phyloP scores from a whole-genome alignment of 805 yeast genomes.

The Trichomonascus vanleenenianus region DNA sequence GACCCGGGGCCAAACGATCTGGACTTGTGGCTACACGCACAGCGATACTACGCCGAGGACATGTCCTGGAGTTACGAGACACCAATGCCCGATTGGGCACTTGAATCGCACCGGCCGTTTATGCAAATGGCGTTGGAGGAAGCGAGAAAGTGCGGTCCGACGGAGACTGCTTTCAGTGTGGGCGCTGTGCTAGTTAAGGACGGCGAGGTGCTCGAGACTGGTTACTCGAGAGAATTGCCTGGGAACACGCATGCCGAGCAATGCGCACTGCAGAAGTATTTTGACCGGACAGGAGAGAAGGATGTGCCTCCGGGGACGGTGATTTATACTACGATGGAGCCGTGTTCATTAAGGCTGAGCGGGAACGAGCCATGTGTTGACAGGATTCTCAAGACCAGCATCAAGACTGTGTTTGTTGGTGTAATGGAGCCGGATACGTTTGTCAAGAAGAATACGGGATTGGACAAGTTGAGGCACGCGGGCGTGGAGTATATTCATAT shows the following conservation, averaged over 20 bases:
- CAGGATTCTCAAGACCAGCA: constrained; percentile 50
- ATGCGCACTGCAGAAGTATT: constrained; percentile 76
- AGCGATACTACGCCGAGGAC: constrained; percentile 45
- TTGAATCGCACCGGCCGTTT: constrained; percentile 44
- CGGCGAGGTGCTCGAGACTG: constrained; percentile 59
- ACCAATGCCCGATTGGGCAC: constrained; percentile 77
- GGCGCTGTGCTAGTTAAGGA: constrained; percentile 78
- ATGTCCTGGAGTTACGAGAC: constrained; percentile 65
- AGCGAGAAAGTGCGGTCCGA: constrained; percentile 74
- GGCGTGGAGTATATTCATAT: constrained; percentile 70
- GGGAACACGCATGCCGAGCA: constrained; percentile 99
- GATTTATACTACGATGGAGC: constrained; percentile 94
- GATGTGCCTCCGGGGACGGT: constrained; percentile 69
- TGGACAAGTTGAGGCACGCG: constrained; percentile 40
- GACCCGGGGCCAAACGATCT: constrained; percentile 89
- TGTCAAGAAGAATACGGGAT: constrained; percentile 68
- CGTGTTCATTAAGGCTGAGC: constrained; percentile 81
- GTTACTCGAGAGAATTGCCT: constrained; percentile 82
- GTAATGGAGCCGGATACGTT: constrained; percentile 86
- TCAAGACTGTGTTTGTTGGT: constrained; percentile 81
- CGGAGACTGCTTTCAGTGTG: constrained; percentile 85
- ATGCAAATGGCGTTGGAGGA: constrained; percentile 73
- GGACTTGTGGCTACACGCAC: constrained; percentile 88
- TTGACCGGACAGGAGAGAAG: constrained; percentile 24
- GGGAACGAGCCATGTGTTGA: constrained; percentile 88